These are phyloP conservation scores for Nemania sp. DNA, from an alignment of 2,329 filamentous ascomycete species.

Conservation along the genomic window DNA sequence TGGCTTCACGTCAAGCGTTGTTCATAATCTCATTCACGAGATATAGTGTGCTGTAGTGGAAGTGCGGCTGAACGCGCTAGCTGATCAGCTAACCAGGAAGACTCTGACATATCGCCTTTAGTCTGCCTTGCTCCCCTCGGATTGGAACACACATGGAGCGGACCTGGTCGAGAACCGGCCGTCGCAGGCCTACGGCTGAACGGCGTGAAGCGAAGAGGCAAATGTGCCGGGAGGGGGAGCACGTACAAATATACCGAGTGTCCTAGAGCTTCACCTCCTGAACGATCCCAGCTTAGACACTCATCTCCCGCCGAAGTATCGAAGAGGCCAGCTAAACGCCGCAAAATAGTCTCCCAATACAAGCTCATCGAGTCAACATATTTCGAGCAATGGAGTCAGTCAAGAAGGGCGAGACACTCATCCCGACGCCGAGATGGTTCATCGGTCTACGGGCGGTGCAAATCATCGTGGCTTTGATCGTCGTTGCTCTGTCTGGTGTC, in stretches of 20 bases:
- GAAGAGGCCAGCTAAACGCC: neutral
- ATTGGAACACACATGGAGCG: constrained; percentile 12
- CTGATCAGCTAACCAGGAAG: constrained; percentile 29
- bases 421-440: constrained; percentile 60
- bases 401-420: constrained; percentile 49
- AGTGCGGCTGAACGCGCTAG: constrained; percentile 39
- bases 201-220: neutral
- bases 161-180: constrained; percentile 15
- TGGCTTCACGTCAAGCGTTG: constrained; percentile 3
- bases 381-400: constrained; percentile 40
- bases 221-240: neutral
- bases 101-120: constrained; percentile 1
- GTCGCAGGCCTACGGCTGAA: constrained; percentile 6
- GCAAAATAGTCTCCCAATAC: neutral
- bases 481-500: constrained; percentile 58
- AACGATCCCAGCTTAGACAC: neutral
- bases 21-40: constrained; percentile 16
- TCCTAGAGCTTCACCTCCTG: neutral
- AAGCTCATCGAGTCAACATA: neutral
- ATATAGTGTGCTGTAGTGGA: neutral
- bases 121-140: neutral
- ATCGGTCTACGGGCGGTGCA: constrained; percentile 56
- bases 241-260: constrained; percentile 25
- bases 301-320: neutral
- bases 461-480: constrained; percentile 57